Evolutionary conservation across 495 filamentous ascomycete genomes (phyloP), one percentile per base, ranked within the genome.

Genomic region (Neurospora sublineolata): DNA sequence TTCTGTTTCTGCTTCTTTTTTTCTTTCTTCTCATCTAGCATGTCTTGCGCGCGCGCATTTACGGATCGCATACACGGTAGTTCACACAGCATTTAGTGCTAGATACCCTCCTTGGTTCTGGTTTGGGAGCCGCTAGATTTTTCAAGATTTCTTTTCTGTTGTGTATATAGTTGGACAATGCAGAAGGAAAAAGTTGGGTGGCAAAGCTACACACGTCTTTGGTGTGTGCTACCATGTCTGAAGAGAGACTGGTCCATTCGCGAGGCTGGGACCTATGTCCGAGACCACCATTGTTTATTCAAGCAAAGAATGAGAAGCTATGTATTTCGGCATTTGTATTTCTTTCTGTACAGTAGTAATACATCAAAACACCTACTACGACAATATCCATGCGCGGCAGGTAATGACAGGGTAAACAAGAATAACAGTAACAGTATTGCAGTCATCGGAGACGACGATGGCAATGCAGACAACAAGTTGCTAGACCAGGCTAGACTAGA

Each of bases 401-500:
- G 52, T 33, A 64, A 33, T 18, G 27, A 64, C 52, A 14, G 20
- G 20, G 46, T 23, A 33, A 27, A 30, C 52, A 18, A 64, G 30
- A 33, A 36, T 33, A 58, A 30, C 11, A 27, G 46, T 27, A 58
- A 58, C 46, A 58, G 46, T 27, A 58, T 14, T 58, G 20, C 46
- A 27, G 46, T 64, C 52, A 64, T 64, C 27, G 52, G 33, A 36
- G 52, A 33, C 52, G 6, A 18, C 27, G 14, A 64, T 30, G 27
- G 52, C 52, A 64, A 64, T 64, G 52, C 52, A 16, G 27, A 64
- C 52, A 18, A 64, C 52, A 64, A 64, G 52, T 64, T 64, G 52
- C 27, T 64, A 36, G 52, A 64, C 52, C 52, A 64, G 23, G 33
- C 52, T 64, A 64, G 52, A 64, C 52, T 64, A 64, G 14, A 64